Evolutionary conservation across 2,329 filamentous ascomycete species (phyloP).

Genomic region (Aspergillus sp.): DNA sequence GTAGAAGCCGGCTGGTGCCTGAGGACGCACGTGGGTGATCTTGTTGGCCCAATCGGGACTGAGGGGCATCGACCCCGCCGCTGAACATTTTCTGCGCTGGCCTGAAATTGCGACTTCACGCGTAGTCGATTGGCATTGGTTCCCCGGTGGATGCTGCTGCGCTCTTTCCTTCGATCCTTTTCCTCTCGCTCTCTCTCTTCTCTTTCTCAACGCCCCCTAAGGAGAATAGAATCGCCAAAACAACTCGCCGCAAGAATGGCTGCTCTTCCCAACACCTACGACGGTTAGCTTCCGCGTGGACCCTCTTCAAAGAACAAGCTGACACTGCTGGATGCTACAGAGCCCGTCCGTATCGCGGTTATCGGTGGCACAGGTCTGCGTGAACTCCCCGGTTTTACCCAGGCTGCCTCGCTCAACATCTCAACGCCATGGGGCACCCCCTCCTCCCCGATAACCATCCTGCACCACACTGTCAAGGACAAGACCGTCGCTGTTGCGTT

Average conservation of each 20-base stretch:
- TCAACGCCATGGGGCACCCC: conserved; percentile 87
- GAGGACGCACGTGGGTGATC: conserved; percentile 26
- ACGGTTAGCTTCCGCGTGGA: conserved; percentile 49
- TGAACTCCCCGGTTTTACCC: conserved; percentile 81
- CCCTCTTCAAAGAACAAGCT: background rate
- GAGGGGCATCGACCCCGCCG: conserved; percentile 17
- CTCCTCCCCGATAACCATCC: conserved; percentile 75
- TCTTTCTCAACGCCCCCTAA: conserved; percentile 24
- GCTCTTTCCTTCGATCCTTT: conserved; percentile 15
- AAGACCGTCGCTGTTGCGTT: conserved; percentile 73
- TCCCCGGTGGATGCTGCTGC: conserved; percentile 8
- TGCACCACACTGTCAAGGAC: conserved; percentile 73
- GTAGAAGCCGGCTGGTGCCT: conserved; percentile 13
- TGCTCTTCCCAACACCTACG: conserved; percentile 58
- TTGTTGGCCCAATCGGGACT: conserved; percentile 24
- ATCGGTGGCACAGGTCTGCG: conserved; percentile 92
- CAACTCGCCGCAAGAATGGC: conserved; percentile 47
- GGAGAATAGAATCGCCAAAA: conserved; percentile 33
- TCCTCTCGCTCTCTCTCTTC: conserved; percentile 26
- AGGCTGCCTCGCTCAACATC: conserved; percentile 74
- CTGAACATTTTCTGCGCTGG: conserved; percentile 20
- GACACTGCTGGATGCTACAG: conserved; percentile 19
- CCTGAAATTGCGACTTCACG: conserved; percentile 1
- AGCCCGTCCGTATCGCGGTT: conserved; percentile 76
- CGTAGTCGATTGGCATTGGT: background rate